Evolutionary conservation across 768 basidiomycete genomes (phyloP), one percentile per base, ranked within the genome.

Genomic region (Amanita thiersii): DNA sequence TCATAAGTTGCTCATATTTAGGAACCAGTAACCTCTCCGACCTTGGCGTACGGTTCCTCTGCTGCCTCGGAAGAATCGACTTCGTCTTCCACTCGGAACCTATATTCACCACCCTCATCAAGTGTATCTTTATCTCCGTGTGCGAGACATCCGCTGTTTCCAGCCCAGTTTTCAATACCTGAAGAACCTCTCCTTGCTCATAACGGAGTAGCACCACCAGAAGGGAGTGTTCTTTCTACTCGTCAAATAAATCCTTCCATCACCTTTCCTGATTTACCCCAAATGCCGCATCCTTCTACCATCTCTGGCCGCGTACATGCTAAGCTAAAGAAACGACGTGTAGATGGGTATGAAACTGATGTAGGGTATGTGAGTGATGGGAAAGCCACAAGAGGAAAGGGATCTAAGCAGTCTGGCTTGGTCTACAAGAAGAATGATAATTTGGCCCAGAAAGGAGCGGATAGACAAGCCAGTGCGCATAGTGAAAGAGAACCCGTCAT

Each of bases 261-360:
- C 19, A 30, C 48, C 19, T 59, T 59, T 42, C 53, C 61, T 5
- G 53, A 51, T 4, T 32, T 40, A 3, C 21, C 48, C 20, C 36
- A 40, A n/a, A 49, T 50, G 15, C 55, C 53, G 0, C 31, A 51
- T 15, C 48, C 53, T 12, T 58, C 63, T 20, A 39, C 57, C 15
- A 57, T 60, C 9, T 59, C 58, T 2, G 46, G 39, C 9, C 44
- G 34, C 37, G 52, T n/a, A 47, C 45, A 4, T 47, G 54, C 34
- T 26, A 74, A 70, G 45, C 50, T 69, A 29, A 68, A 59, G 53
- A 63, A 69, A 44, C 52, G 56, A 32, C 37, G 43, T 12, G 51
- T 30, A 7, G 72, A 70, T 50, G 74, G 71, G 2, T 69, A 75
- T 49, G 74, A 76, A 34, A 73, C 70, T 46, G 74, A 76, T 45